phyloP scores from a whole-genome alignment of 768 basidiomycete species.

The Thelephora aurantiotincta region DNA sequence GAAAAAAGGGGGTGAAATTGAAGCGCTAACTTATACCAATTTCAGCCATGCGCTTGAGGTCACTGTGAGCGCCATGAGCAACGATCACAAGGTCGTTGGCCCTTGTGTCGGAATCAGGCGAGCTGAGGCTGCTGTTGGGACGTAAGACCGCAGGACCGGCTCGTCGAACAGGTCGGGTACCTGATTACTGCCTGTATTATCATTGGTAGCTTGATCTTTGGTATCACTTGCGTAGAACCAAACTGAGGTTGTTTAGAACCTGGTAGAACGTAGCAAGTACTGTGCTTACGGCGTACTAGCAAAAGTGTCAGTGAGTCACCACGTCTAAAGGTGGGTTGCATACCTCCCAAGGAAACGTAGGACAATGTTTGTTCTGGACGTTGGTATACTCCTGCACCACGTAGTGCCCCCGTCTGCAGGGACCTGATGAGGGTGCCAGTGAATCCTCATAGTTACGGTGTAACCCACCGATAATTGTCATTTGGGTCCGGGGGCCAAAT shows the following conservation, averaged over 20 bases:
- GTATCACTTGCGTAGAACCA: slow-evolving; percentile 58
- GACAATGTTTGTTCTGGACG: slow-evolving; percentile 43
- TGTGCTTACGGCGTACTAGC: slow-evolving; percentile 49
- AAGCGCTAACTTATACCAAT: slow-evolving; percentile 61
- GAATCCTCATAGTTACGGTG: background rate
- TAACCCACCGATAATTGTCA: slow-evolving; percentile 55
- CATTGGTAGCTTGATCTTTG: slow-evolving; percentile 54
- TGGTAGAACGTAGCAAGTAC: background rate
- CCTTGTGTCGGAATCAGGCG: slow-evolving; percentile 62
- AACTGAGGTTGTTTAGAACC: slow-evolving; percentile 30
- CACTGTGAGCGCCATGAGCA: slow-evolving; percentile 41
- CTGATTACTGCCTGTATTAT: slow-evolving; percentile 64
- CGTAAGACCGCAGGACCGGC: background rate
- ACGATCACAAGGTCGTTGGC: slow-evolving; percentile 63
- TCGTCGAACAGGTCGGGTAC: slow-evolving; percentile 18
- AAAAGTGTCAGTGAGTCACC: slow-evolving; percentile 8
- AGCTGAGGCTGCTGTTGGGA: slow-evolving; percentile 46
- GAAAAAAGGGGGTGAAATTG: slow-evolving; percentile 3
- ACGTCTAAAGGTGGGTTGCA: slow-evolving; percentile 16
- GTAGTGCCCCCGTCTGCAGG: slow-evolving; percentile 46
- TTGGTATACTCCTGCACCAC: slow-evolving; percentile 58
- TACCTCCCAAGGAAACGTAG: slow-evolving; percentile 65
- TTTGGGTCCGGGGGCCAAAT: slow-evolving; percentile 72
- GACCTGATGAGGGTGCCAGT: background rate
- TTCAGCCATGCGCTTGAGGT: slow-evolving; percentile 53